Percentiles rank a stretch among this genome's conserved stretches.
Conservation (phyloP, 1,284 basidiomycete species). For the Somion occarium region DNA sequence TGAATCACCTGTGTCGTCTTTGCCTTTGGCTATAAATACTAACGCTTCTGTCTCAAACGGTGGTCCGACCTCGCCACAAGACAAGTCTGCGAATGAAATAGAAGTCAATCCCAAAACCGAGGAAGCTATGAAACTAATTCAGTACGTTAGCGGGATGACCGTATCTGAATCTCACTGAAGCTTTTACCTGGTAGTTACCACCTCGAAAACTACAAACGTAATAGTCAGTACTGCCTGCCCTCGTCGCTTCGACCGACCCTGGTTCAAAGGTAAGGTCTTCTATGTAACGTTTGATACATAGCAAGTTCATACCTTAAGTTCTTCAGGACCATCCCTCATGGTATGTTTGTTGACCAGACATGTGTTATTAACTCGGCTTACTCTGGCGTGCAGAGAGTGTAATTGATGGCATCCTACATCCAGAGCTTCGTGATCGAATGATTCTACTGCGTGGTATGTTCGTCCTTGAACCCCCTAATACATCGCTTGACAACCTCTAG, state of each 20-base stretch:
- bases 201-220: conserved; percentile 79
- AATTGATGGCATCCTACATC: conserved; percentile 86
- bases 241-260: conserved; percentile 81
- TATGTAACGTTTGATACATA: background rate
- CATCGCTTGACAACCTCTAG: conserved; percentile 33
- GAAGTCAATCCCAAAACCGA: conserved; percentile 66
- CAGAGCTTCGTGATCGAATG: conserved; percentile 84
- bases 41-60: background rate
- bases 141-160: conserved; percentile 43
- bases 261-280: conserved; percentile 60
- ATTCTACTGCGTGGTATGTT: conserved; percentile 74
- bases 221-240: conserved; percentile 82
- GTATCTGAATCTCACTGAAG: no score
- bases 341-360: conserved; percentile 30
- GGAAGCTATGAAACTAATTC: conserved; percentile 80
- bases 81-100: conserved; percentile 19
- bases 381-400: conserved; percentile 60
- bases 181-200: conserved; percentile 61
- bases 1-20: conserved; percentile 44
- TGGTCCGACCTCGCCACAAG: conserved; percentile 23
- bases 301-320: conserved; percentile 1
- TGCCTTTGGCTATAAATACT: conserved; percentile 31
- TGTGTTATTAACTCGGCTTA: background rate
- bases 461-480: background rate
- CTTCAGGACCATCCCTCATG: conserved; percentile 77